Conservation (phyloP, 495 filamentous ascomycete species). For the Penicillium tannophilum region DNA sequence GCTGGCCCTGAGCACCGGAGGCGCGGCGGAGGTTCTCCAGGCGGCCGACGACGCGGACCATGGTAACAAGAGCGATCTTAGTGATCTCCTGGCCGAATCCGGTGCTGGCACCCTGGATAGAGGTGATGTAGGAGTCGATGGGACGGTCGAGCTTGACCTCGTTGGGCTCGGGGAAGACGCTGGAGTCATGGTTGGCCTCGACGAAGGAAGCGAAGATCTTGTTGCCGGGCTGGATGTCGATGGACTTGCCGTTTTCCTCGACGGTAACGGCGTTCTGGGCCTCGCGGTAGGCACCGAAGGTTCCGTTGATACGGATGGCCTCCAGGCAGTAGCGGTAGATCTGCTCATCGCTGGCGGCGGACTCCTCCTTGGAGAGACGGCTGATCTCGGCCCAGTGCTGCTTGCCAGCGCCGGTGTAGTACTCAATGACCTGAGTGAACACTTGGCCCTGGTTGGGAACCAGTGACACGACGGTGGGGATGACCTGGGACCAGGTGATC, state of each 20-base stretch:
- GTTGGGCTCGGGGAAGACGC: conserved; percentile 68
- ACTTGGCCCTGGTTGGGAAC: conserved; percentile 73
- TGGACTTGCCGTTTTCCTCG: conserved; percentile 51
- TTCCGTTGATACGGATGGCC: conserved; percentile 62
- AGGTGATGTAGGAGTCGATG: conserved; percentile 67
- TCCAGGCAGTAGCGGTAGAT: conserved; percentile 54
- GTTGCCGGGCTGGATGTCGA: conserved; percentile 53
- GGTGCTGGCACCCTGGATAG: conserved; percentile 62
- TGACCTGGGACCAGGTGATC: conserved; percentile 72
- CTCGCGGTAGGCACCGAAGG: conserved; percentile 59
- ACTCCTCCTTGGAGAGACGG: conserved; percentile 51
- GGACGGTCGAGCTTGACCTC: conserved; percentile 68
- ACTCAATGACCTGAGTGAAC: conserved; percentile 79
- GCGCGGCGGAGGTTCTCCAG: conserved; percentile 67
- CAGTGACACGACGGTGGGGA: conserved; percentile 61
- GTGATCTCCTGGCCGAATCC: conserved; percentile 64
- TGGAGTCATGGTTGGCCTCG: conserved; percentile 59
- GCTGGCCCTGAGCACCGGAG: conserved; percentile 64
- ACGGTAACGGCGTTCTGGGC: conserved; percentile 46
- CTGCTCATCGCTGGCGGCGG: conserved; percentile 49
- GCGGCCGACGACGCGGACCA: conserved; percentile 61
- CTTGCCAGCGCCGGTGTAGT: conserved; percentile 65
- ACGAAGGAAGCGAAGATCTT: conserved; percentile 50
- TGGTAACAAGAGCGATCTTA: conserved; percentile 64
- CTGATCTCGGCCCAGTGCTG: conserved; percentile 61